Evolutionary conservation across 371 early-diverging fungal species (phyloP), one percentile per base, ranked within the genome.

Genomic region (Rhizomucor miehei): DNA sequence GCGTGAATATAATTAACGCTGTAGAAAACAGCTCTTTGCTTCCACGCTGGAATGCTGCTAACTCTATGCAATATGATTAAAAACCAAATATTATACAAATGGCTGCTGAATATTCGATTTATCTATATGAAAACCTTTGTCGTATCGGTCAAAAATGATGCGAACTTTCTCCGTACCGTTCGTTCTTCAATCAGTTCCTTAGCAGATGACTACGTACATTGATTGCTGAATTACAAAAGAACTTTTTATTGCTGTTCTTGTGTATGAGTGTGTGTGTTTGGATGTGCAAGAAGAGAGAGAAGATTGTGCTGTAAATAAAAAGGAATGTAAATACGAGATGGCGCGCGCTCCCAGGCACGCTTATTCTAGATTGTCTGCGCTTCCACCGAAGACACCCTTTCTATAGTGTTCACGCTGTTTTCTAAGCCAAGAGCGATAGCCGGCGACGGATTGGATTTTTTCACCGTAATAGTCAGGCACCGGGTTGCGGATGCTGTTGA

Each of bases 401-500:
- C 85, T 77, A 55, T 84, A 80, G 69, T 86, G 88, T 54, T 88
- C 88, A 47, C 93, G 73, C 75, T 95, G 96, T 65, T 90, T 92
- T 66, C 89, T 80, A 51, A 95, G 74, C 97, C 97, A 96, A 38
- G 73, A 65, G 40, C 94, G 85, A 69, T 96, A 96, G 37, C 83
- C 93, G 20, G 66, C 56, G 34, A 94, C 84, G 17, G 89, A 89
- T 51, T 84, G 79, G 67, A 96, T 89, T 71, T 91, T 91, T 64
- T 96, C 97, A 38, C 94, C 97, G 62, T 95, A 94, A 60, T 87
- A 95, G 65, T 96, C 95, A 12, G 96, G 94, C 45, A 93, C 77
- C 24, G 90, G 92, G 64, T 88, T 89, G 52, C 90, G 84, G 40
- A 84, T 75, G 8, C 88, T 88, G 49, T 89, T 84, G 38, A 85